Evolutionary conservation across 2,329 filamentous ascomycete genomes (phyloP), one percentile per base, ranked within the genome.

Genomic region (Cyphellophora europaea): DNA sequence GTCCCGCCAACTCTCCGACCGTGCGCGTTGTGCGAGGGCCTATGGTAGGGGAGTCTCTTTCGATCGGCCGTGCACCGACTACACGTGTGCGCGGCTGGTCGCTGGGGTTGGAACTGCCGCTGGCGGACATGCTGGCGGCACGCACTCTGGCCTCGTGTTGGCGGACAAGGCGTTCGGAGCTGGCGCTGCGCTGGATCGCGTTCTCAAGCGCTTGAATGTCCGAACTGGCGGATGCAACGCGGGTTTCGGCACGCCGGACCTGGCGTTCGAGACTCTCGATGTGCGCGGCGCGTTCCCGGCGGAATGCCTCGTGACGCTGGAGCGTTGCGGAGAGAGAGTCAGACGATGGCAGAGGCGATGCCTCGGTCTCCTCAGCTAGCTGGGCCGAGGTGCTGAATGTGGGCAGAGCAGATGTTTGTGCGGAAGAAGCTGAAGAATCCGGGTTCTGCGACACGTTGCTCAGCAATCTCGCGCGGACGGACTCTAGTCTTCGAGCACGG

Each of bases 161-260:
- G 14, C 18, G 27, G 27, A 11, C 23, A 6, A 11, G 11, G 14
- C 23, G 23, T 6, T 27, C 23, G 6, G 23, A 27, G 5, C n/a
- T 11, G 6, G 15, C 27, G n/a, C 18, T 30, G 5, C 37, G 28
- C 2, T 27, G 38, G 11, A 43, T 32, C 21, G 37, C 32, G 19
- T 27, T 36, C 15, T 44, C 41, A 11, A 42, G 36, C 10, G 38
- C 27, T 33, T 40, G 36, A 17, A 42, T 40, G 32, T 46, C 43
- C 12, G 35, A 30, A 8, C 40, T 35, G 4, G 47, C 44, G 8
- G 37, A 34, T n/a, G 41, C 41, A 11, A 49, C 43, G 6, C 43
- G 37, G 17, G 42, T 40, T 32, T 49, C 47, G 23, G 47, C 47
- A 17, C 42, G 35, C 18, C 47, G 44, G 13, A 43, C 37, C 37